Evolutionary conservation across 2,329 filamentous ascomycete genomes (phyloP).

Genomic region (Calonectria pseudoturangicola): DNA sequence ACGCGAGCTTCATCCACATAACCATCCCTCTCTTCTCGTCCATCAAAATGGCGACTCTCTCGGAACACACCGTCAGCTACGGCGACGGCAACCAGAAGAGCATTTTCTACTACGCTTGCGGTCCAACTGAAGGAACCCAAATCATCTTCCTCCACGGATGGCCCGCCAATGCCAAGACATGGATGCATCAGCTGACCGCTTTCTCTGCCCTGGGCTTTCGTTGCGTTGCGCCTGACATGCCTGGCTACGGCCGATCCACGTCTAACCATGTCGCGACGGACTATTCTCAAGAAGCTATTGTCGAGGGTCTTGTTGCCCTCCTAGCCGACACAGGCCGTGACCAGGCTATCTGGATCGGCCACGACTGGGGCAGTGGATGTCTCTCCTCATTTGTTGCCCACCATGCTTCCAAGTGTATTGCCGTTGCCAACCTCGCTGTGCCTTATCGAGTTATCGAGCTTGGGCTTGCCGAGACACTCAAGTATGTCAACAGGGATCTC

Average conservation of each 20-base stretch:
- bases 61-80: constrained; percentile 13
- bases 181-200: background rate
- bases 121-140: constrained; percentile 1
- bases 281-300: constrained; percentile 5
- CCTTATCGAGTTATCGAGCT: constrained; percentile 15
- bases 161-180: constrained; percentile 17
- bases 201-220: constrained; percentile 16
- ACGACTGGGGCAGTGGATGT: constrained; percentile 14
- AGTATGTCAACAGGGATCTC: constrained; percentile 16
- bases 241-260: constrained; percentile 5
- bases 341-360: constrained; percentile 6
- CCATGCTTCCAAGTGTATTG: background rate
- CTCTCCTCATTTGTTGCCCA: constrained; percentile 1
- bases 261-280: background rate
- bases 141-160: constrained; percentile 21
- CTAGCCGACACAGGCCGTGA: constrained; percentile 12
- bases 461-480: constrained; percentile 9
- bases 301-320: constrained; percentile 11
- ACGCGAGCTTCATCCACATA: background rate
- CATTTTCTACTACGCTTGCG: constrained; percentile 13
- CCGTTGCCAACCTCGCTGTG: background rate
- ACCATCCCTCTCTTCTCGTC: too few relatives aligned
- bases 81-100: constrained; percentile 4
- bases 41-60: constrained; percentile 3
- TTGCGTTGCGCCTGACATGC: constrained; percentile 12